phyloP scores from a whole-genome alignment of 2,329 filamentous ascomycete genomes.

The Fusarium torulosum region DNA sequence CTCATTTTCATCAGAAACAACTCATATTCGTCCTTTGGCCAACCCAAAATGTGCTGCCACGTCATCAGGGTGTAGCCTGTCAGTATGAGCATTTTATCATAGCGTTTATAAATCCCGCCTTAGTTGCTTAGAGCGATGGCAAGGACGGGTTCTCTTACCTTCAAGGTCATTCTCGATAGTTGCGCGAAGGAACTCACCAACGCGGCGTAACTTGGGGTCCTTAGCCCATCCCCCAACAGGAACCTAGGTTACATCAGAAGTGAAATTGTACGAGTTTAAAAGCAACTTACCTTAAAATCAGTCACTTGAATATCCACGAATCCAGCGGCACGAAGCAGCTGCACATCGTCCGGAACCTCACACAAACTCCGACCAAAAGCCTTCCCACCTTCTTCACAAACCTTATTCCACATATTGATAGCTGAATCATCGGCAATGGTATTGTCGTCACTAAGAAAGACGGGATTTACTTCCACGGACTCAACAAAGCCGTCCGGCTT shows the following conservation, averaged over 20 bases:
- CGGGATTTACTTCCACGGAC: not conserved
- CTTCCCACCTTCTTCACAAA: not conserved
- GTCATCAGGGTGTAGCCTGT: constrained; percentile 3
- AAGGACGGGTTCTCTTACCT: not conserved
- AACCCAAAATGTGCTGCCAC: not conserved
- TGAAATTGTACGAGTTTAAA: not conserved
- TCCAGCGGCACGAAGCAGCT: not conserved
- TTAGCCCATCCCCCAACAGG: constrained; percentile 22
- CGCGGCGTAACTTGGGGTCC: constrained; percentile 2
- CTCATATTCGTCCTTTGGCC: constrained; percentile 1
- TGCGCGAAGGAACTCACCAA: constrained; percentile 8
- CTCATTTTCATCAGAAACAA: constrained; percentile 5
- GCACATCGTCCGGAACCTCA: not conserved
- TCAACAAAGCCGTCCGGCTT: constrained; percentile 2
- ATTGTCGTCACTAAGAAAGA: constrained; percentile 2
- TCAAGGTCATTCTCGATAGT: constrained; percentile 15
- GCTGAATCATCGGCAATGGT: not conserved
- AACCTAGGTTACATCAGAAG: not conserved
- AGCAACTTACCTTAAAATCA: constrained; percentile 9
- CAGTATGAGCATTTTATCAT: not conserved
- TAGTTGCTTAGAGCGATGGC: too few relatives aligned
- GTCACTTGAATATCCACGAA: constrained; percentile 5
- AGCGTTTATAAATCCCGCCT: not conserved
- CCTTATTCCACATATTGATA: constrained; percentile 3
- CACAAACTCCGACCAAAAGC: not conserved